A percentile compares a stretch with the other conserved stretches of the same genome.
These are phyloP conservation scores for Mucor irregularis DNA, from an alignment of 371 early-diverging fungal genomes.

Conservation along the genomic window DNA sequence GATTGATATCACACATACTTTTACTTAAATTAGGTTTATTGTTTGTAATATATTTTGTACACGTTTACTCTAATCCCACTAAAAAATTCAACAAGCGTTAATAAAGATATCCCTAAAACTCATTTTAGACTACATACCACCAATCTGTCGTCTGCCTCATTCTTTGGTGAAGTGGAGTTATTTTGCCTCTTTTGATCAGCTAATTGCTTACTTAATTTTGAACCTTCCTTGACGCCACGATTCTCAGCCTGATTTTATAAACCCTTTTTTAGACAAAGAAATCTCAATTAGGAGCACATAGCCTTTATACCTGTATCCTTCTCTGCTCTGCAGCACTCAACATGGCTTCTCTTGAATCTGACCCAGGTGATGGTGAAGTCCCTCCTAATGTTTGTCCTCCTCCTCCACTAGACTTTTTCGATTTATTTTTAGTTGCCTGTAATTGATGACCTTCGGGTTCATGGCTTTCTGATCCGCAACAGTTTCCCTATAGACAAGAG, in stretches of 20 bases:
- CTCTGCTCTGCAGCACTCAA: conserved; percentile 39
- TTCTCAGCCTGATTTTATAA: conserved; percentile 30
- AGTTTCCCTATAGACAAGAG: conserved; percentile 14
- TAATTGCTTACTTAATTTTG: conserved; percentile 37
- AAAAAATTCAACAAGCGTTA: no score
- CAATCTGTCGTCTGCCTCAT: conserved; percentile 4
- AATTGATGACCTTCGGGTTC: conserved; percentile 15
- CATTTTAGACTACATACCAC: conserved; percentile 11
- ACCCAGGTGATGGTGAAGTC: background rate
- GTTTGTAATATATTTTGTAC: no score
- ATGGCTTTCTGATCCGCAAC: conserved; percentile 22
- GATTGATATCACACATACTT: no score
- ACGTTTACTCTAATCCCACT: background rate
- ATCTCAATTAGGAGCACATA: no score
- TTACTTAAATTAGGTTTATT: no score
- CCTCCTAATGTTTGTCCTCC: conserved; percentile 19
- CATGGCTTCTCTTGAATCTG: conserved; percentile 32
- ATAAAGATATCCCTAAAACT: background rate
- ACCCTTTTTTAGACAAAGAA: background rate
- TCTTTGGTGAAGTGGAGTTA: conserved; percentile 1
- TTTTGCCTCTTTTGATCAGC: conserved; percentile 26
- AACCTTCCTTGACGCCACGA: conserved; percentile 34
- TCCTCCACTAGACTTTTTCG: conserved; percentile 1
- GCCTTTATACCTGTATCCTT: conserved; percentile 25
- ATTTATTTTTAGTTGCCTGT: conserved; percentile 10